Conservation (phyloP, 2,329 filamentous ascomycete species). For the Plectosphaerella sp. region DNA sequence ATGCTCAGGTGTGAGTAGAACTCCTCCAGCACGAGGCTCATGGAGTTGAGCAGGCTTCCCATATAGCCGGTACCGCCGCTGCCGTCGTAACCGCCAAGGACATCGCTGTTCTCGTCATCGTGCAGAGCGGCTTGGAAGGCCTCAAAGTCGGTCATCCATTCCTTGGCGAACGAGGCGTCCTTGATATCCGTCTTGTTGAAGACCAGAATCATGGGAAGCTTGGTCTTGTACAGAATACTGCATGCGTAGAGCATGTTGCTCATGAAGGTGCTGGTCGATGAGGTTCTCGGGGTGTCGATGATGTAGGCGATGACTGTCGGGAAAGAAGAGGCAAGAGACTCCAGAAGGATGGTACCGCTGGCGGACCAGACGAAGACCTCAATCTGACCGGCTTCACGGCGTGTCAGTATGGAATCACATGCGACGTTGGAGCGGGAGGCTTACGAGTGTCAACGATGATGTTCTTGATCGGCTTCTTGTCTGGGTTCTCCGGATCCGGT, state of each 20-base stretch:
- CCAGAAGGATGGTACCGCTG: slow-evolving; percentile 87
- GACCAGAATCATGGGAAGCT: slow-evolving; percentile 95
- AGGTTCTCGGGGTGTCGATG: slow-evolving; percentile 91
- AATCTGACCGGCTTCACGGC: slow-evolving; percentile 69
- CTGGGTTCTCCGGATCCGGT: slow-evolving; percentile 55
- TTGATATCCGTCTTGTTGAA: slow-evolving; percentile 99
- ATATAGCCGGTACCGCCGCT: slow-evolving; percentile 88
- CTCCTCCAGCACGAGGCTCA: slow-evolving; percentile 96
- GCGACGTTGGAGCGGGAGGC: slow-evolving; percentile 6
- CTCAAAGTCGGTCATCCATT: slow-evolving; percentile 99
- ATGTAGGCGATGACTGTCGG: slow-evolving; percentile 97
- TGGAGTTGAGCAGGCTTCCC: slow-evolving; percentile 91
- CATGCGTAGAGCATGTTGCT: slow-evolving; percentile 99
- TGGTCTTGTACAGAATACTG: slow-evolving; percentile 98
- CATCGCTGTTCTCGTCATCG: slow-evolving; percentile 73
- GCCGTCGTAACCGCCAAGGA: slow-evolving; percentile 68
- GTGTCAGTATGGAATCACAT: neutral
- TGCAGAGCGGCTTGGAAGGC: slow-evolving; percentile 84
- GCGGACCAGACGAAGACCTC: slow-evolving; percentile 99
- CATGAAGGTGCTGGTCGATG: slow-evolving; percentile 97
- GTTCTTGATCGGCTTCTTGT: slow-evolving; percentile 65
- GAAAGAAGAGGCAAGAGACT: slow-evolving; percentile 88
- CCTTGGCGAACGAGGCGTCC: slow-evolving; percentile 84
- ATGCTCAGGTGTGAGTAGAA: slow-evolving; percentile 94
- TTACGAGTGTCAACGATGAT: slow-evolving; percentile 84